phyloP scores from a whole-genome alignment of 2,329 filamentous ascomycete species.

The Chalaropsis ovoidea region DNA sequence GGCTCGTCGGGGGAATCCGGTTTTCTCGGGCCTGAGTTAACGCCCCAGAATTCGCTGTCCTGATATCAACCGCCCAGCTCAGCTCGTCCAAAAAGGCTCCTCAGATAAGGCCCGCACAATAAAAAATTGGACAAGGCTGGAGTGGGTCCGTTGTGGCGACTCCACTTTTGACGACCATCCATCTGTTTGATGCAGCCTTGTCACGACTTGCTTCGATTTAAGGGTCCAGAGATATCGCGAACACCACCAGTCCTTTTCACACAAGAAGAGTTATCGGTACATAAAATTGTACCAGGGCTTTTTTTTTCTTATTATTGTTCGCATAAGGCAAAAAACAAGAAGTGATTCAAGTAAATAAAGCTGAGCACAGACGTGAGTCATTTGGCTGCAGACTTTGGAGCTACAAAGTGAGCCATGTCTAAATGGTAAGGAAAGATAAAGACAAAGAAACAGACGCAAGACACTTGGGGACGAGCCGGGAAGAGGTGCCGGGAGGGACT shows the following conservation, averaged over 20 bases:
- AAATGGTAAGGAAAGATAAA: not conserved
- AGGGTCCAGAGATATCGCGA: not conserved
- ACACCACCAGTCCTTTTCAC: not conserved
- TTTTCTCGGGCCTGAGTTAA: not conserved
- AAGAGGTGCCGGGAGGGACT: too few relatives aligned
- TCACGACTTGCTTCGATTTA: not conserved
- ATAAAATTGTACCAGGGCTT: not conserved
- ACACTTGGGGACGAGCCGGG: not conserved
- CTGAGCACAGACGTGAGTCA: not conserved
- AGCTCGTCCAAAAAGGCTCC: not conserved
- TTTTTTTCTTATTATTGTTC: not conserved
- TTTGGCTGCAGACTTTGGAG: not conserved
- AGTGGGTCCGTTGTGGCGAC: not conserved
- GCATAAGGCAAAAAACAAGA: not conserved
- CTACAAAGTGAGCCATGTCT: not conserved
- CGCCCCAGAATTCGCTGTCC: not conserved
- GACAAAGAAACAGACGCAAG: not conserved
- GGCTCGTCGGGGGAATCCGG: not conserved
- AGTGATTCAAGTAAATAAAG: not conserved
- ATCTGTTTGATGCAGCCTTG: not conserved
- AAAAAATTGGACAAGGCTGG: constrained; percentile 17
- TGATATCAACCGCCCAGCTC: not conserved
- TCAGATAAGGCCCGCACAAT: not conserved
- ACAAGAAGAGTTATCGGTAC: not conserved
- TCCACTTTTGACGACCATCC: constrained; percentile 14